Conservation (phyloP, 83 land plant genomes). For the Thuja plicata region DNA sequence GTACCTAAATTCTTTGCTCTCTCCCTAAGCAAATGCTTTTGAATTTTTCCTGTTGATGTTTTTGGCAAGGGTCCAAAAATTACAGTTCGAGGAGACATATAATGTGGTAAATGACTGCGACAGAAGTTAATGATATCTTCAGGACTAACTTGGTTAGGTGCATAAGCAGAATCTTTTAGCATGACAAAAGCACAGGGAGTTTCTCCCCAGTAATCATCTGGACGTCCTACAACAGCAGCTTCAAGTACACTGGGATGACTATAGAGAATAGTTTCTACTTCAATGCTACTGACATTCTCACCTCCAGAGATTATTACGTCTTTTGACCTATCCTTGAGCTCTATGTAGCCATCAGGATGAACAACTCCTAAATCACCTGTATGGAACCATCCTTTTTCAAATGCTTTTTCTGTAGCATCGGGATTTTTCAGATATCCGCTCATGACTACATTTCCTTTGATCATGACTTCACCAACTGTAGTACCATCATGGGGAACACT, state of each 20-base stretch:
- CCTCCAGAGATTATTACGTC: conserved; percentile 96
- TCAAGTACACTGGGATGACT: conserved; percentile 78
- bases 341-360: conserved; percentile 79
- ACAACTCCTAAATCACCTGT: conserved; percentile 78
- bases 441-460: conserved; percentile 83
- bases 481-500: conserved; percentile 73
- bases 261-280: conserved; percentile 78
- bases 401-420: conserved; percentile 62
- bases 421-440: conserved; percentile 68
- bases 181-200: conserved; percentile 86
- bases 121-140: conserved; percentile 40
- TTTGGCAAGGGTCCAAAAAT: conserved; percentile 50
- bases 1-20: conserved; percentile 29
- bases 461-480: conserved; percentile 85
- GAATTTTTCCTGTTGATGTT: conserved; percentile 62
- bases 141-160: conserved; percentile 39
- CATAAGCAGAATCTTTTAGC: conserved; percentile 43
- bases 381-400: conserved; percentile 78
- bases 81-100: conserved; percentile 53
- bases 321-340: conserved; percentile 82
- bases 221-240: conserved; percentile 86
- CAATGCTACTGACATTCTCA: conserved; percentile 87
- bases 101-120: conserved; percentile 39
- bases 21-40: conserved; percentile 45
- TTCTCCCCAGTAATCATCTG: conserved; percentile 90